phyloP scores from a whole-genome alignment of 805 yeast species.

The Wickerhamomyces strasburgensis region DNA sequence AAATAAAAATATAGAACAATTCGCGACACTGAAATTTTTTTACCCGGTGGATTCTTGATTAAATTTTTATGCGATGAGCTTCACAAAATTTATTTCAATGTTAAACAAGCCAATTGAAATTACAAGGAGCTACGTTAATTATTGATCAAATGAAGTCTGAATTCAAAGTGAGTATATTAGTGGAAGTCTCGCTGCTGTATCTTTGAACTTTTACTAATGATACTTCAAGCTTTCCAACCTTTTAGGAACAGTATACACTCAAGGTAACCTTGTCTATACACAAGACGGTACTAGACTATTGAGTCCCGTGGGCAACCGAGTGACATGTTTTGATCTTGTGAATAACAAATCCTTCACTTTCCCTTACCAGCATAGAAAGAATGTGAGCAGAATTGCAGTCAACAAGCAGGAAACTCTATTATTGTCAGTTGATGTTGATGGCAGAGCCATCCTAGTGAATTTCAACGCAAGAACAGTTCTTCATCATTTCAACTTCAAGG shows the following conservation, averaged over 20 bases:
- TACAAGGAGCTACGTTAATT: too few relatives aligned
- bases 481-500: constrained; percentile 92
- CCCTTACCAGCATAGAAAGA: constrained; percentile 87
- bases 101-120: too few relatives aligned
- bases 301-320: constrained; percentile 93
- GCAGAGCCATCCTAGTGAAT: constrained; percentile 88
- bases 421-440: constrained; percentile 83
- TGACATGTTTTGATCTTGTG: constrained; percentile 79
- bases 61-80: constrained; percentile 18
- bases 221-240: constrained; percentile 69
- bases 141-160: constrained; percentile 90
- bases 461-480: constrained; percentile 77
- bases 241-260: constrained; percentile 89
- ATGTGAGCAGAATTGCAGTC: constrained; percentile 71
- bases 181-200: constrained; percentile 1
- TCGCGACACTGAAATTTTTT: neutral
- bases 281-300: constrained; percentile 79
- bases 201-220: too few relatives aligned
- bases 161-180: constrained; percentile 34
- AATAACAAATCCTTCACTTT: constrained; percentile 85
- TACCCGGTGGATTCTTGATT: constrained; percentile 1
- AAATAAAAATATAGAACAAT: too few relatives aligned
- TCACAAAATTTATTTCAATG: neutral
- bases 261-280: constrained; percentile 84
- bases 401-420: constrained; percentile 78